Conservation (phyloP, 345 rosid genomes). For the Populus tremula region DNA sequence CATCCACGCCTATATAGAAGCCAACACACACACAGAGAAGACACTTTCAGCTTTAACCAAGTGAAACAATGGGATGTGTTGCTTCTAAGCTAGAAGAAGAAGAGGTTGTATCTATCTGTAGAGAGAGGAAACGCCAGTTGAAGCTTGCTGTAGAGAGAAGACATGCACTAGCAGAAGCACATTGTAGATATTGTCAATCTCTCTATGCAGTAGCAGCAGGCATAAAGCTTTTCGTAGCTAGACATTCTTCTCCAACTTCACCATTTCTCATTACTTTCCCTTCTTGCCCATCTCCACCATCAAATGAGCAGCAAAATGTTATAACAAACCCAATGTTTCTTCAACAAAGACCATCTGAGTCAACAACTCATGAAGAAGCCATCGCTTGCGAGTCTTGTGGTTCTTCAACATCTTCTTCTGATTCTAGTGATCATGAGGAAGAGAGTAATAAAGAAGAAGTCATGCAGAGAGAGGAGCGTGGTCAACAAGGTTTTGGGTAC, state of each 20-base stretch:
- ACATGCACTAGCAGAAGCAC: conserved; percentile 60
- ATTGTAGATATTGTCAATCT: conserved; percentile 63
- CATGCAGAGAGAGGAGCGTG: conserved; percentile 19
- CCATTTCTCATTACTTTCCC: conserved; percentile 63
- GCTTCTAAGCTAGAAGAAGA: conserved; percentile 64
- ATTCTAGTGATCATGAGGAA: conserved; percentile 29
- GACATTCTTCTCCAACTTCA: conserved; percentile 62
- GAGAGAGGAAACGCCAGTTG: conserved; percentile 55
- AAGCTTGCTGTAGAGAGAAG: conserved; percentile 63
- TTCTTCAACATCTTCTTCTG: conserved; percentile 34
- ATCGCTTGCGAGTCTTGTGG: conserved; percentile 43
- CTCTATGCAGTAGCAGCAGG: conserved; percentile 67
- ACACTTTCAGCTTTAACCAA: conserved; percentile 12
- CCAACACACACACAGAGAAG: conserved; percentile 4
- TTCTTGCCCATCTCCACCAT: conserved; percentile 32
- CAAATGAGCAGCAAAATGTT: conserved; percentile 24
- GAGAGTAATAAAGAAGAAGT: conserved; percentile 24
- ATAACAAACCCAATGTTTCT: conserved; percentile 54
- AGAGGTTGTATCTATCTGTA: conserved; percentile 66
- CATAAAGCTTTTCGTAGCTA: conserved; percentile 67
- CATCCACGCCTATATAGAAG: conserved; percentile 19
- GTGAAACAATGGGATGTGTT: conserved; percentile 57
- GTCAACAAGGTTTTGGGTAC: conserved; percentile 32
- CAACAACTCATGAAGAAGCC: conserved; percentile 44
- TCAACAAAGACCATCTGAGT: conserved; percentile 46